phyloP scores from a whole-genome alignment of 2,329 filamentous ascomycete genomes.

The Diaporthe citriasiana region DNA sequence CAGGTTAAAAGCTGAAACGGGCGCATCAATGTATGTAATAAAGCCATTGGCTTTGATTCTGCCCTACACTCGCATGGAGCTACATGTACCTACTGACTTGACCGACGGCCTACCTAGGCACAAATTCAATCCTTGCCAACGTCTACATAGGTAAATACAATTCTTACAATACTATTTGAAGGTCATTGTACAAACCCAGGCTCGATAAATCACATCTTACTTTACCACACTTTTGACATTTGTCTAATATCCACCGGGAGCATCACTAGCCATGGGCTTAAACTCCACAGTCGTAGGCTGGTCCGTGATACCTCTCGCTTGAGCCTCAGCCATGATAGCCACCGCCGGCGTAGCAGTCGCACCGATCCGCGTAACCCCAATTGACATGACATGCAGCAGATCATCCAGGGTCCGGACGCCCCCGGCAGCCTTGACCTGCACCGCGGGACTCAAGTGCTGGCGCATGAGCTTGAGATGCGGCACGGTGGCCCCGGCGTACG shows the following conservation, averaged over 20 bases:
- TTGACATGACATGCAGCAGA: constrained; percentile 65
- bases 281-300: background rate
- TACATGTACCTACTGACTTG: no score
- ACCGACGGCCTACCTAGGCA: no score
- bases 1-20: no score
- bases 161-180: no score
- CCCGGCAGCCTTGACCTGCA: constrained; percentile 71
- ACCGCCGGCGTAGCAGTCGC: constrained; percentile 65
- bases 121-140: no score
- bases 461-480: constrained; percentile 68
- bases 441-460: constrained; percentile 55
- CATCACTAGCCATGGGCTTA: background rate
- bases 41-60: no score
- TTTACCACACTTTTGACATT: fast-evolving
- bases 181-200: background rate
- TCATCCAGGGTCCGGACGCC: constrained; percentile 70
- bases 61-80: no score
- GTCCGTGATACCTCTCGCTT: constrained; percentile 60
- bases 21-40: no score
- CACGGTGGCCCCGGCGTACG: constrained; percentile 67
- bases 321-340: constrained; percentile 68
- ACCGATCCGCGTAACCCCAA: constrained; percentile 69
- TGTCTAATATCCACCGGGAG: background rate
- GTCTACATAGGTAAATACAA: no score
- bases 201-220: background rate